Conservation (phyloP, 2,329 filamentous ascomycete species). For the Arthrinium puccinioides region DNA sequence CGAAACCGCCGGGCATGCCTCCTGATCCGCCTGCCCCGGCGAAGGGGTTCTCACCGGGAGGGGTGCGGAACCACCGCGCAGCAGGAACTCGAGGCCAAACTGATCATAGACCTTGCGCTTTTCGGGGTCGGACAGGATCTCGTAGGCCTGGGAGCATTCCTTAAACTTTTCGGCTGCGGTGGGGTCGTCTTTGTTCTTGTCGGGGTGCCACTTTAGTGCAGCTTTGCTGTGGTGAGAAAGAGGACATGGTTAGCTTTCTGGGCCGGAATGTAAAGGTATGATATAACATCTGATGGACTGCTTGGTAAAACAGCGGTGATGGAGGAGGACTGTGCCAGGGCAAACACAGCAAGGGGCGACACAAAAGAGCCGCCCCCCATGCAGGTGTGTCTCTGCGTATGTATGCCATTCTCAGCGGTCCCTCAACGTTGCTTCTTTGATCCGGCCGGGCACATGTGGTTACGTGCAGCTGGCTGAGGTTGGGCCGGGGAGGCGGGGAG, state of each 20-base stretch:
- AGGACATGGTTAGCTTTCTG: too few relatives aligned
- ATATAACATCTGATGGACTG: too few relatives aligned
- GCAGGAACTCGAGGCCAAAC: slow-evolving; percentile 86
- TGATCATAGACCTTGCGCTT: slow-evolving; percentile 95
- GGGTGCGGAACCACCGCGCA: slow-evolving; percentile 67
- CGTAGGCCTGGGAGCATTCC: slow-evolving; percentile 94
- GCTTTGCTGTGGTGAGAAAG: slow-evolving; percentile 56
- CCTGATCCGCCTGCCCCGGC: slow-evolving; percentile 44
- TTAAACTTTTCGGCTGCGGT: slow-evolving; percentile 91
- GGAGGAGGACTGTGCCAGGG: too few relatives aligned
- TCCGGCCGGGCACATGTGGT: too few relatives aligned
- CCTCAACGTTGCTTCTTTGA: too few relatives aligned
- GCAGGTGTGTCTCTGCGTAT: too few relatives aligned
- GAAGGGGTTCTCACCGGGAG: slow-evolving; percentile 57
- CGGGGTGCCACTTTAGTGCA: slow-evolving; percentile 87
- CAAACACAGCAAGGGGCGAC: too few relatives aligned
- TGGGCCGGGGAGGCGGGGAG: not conserved
- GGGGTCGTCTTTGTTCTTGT: slow-evolving; percentile 95
- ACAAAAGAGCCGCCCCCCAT: too few relatives aligned
- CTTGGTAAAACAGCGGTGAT: too few relatives aligned
- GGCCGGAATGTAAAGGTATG: too few relatives aligned
- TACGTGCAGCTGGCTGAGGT: too few relatives aligned
- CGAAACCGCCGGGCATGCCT: slow-evolving; percentile 47
- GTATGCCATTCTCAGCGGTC: too few relatives aligned
- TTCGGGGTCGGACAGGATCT: slow-evolving; percentile 94